These are phyloP conservation scores for Penicillium sp. DNA, from an alignment of 2,329 filamentous ascomycete species.

Conservation along the genomic window DNA sequence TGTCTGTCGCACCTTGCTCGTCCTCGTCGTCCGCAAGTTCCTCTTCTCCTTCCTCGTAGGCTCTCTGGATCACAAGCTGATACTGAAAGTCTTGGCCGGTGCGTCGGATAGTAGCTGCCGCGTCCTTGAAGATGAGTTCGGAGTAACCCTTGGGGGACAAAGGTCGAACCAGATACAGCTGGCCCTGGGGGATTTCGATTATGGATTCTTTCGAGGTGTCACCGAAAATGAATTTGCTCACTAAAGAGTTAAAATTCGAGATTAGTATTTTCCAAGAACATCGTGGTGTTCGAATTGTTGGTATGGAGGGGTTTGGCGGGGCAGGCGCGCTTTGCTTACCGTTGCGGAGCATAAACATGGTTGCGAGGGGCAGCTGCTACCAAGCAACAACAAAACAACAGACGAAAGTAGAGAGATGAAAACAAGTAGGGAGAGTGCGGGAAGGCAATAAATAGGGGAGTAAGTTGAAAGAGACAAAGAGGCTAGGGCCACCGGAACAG, in stretches of 20 bases:
- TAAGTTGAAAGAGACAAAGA: not conserved
- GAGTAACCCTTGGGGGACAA: slow-evolving; percentile 96
- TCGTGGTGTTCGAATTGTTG: slow-evolving; percentile 5
- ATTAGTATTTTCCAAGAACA: slow-evolving; percentile 1
- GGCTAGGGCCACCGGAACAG: not conserved
- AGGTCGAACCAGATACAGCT: slow-evolving; percentile 94
- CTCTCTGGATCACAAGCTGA: slow-evolving; percentile 91
- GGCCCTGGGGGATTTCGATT: slow-evolving; percentile 90
- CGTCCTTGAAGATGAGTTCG: slow-evolving; percentile 98
- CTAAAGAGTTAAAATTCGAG: slow-evolving; percentile 45
- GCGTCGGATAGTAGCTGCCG: slow-evolving; percentile 83
- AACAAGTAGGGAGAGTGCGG: not conserved
- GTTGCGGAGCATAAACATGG: slow-evolving; percentile 60
- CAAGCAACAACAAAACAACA: slow-evolving; percentile 18
- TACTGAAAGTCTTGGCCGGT: slow-evolving; percentile 97
- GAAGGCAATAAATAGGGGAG: not conserved
- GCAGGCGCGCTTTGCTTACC: slow-evolving; percentile 43
- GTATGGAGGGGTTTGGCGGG: slow-evolving; percentile 26
- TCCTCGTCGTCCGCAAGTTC: slow-evolving; percentile 89
- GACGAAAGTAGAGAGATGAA: not conserved
- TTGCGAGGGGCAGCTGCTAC: slow-evolving; percentile 29
- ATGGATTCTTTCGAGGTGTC: slow-evolving; percentile 88
- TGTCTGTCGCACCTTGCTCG: slow-evolving; percentile 74
- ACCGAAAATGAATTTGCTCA: slow-evolving; percentile 89
- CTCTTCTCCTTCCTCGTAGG: slow-evolving; percentile 96